phyloP scores from a whole-genome alignment of 768 basidiomycete species.

The Tulasnella sp. region DNA sequence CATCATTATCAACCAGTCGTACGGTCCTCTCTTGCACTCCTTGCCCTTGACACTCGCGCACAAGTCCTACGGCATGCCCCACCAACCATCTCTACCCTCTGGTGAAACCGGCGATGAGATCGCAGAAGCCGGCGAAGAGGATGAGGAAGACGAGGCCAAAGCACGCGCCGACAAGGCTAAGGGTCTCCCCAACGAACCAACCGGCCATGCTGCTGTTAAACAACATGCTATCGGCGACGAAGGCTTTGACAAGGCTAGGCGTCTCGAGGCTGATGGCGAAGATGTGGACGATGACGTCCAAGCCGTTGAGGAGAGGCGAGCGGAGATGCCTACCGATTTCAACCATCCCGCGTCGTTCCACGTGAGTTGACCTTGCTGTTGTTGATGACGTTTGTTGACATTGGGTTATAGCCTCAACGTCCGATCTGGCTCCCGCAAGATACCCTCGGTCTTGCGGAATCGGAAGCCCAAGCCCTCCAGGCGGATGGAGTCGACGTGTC shows the following conservation, averaged over 20 bases:
- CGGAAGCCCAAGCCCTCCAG: conserved; percentile 46
- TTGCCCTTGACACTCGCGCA: conserved; percentile 73
- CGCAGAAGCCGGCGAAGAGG: conserved; percentile 12
- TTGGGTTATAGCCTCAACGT: conserved; percentile 43
- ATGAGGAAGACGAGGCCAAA: background rate
- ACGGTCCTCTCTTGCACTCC: conserved; percentile 57
- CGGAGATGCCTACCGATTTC: conserved; percentile 36
- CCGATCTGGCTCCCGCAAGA: conserved; percentile 81
- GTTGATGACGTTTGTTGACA: background rate
- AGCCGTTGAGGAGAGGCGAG: conserved; percentile 3
- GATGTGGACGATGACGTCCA: conserved; percentile 17
- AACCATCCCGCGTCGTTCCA: conserved; percentile 69
- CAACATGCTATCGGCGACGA: background rate
- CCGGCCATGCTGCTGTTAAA: background rate
- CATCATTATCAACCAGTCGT: conserved; percentile 61
- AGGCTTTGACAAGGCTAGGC: conserved; percentile 12
- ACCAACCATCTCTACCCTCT: conserved; percentile 3
- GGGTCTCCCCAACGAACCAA: background rate
- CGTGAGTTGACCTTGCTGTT: background rate
- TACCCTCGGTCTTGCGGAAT: conserved; percentile 43
- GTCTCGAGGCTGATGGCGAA: conserved; percentile 15
- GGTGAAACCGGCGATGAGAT: background rate
- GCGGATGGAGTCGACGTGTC: conserved; percentile 42
- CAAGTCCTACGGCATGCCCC: conserved; percentile 38
- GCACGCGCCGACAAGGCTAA: background rate